Evolutionary conservation across 805 yeast species (phyloP).

Genomic region (Wickerhamomyces alni): DNA sequence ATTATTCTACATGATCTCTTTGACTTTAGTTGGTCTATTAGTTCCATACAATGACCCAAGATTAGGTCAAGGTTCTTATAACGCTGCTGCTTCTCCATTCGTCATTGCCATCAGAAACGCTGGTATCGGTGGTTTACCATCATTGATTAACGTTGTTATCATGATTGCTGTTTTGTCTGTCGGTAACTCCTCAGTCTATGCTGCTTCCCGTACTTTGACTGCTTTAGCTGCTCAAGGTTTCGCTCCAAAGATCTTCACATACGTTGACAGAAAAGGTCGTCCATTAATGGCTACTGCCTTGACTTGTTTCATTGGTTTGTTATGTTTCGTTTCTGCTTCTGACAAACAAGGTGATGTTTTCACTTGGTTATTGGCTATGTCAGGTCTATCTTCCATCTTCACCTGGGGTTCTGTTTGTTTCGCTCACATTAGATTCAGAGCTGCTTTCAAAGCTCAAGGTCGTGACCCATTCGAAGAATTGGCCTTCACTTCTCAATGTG

Average conservation of each 20-base stretch:
- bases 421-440: constrained; percentile 58
- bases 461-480: constrained; percentile 55
- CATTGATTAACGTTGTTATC: constrained; percentile 63
- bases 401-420: constrained; percentile 59
- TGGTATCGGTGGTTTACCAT: constrained; percentile 59
- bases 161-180: constrained; percentile 63
- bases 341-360: constrained; percentile 48
- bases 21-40: constrained; percentile 53
- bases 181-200: constrained; percentile 68
- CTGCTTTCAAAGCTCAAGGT: constrained; percentile 59
- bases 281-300: constrained; percentile 53
- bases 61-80: constrained; percentile 43
- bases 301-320: constrained; percentile 47
- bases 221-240: constrained; percentile 60
- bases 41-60: constrained; percentile 59
- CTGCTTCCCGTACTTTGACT: constrained; percentile 59
- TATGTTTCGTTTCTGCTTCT: constrained; percentile 54
- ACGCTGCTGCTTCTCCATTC: constrained; percentile 70
- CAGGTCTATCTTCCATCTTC: constrained; percentile 57
- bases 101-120: constrained; percentile 65
- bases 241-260: constrained; percentile 52
- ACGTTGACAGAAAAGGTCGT: constrained; percentile 62
- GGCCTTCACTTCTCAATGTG: constrained; percentile 60
- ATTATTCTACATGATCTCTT: constrained; percentile 58
- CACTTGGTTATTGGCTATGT: constrained; percentile 57